Percentiles rank a stretch among this genome's conserved stretches.
Evolutionary conservation across 495 filamentous ascomycete species (phyloP).

Genomic region (Penicillium roqueforti): DNA sequence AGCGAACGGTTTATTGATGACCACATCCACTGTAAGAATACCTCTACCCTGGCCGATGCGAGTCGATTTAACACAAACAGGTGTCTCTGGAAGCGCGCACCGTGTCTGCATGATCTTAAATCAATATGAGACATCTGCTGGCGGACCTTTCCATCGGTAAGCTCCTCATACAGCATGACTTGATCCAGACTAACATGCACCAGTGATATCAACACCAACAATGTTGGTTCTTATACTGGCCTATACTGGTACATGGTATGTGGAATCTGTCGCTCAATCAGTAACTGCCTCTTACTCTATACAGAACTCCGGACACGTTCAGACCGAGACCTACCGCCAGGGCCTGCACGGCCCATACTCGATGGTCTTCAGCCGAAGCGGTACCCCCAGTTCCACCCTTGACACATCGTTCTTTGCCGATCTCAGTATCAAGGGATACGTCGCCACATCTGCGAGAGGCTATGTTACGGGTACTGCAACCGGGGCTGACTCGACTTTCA

Average conservation of each 20-base stretch:
- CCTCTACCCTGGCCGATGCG: not conserved
- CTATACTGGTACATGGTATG: conserved; percentile 64
- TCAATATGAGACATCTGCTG: conserved; percentile 45
- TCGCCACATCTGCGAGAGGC: conserved; percentile 50
- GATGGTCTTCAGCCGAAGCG: conserved; percentile 56
- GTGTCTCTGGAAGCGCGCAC: conserved; percentile 28
- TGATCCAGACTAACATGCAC: conserved; percentile 1
- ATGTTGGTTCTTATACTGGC: conserved; percentile 52
- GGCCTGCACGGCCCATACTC: conserved; percentile 67
- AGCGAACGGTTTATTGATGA: conserved; percentile 65
- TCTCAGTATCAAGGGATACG: conserved; percentile 55
- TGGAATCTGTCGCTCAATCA: not conserved
- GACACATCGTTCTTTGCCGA: conserved; percentile 59
- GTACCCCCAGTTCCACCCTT: conserved; percentile 46
- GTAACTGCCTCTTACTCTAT: not conserved
- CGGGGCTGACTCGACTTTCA: conserved; percentile 44
- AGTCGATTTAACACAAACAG: conserved; percentile 15
- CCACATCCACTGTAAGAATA: conserved; percentile 49
- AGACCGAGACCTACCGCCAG: conserved; percentile 58
- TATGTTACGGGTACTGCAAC: conserved; percentile 56
- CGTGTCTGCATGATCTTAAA: conserved; percentile 38
- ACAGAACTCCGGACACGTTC: conserved; percentile 54
- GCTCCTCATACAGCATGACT: not conserved
- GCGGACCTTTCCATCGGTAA: conserved; percentile 48
- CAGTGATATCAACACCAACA: conserved; percentile 64